Evolutionary conservation across 345 rosid genomes (phyloP), one percentile per base, ranked within the genome.

Genomic region (Brassica juncea): DNA sequence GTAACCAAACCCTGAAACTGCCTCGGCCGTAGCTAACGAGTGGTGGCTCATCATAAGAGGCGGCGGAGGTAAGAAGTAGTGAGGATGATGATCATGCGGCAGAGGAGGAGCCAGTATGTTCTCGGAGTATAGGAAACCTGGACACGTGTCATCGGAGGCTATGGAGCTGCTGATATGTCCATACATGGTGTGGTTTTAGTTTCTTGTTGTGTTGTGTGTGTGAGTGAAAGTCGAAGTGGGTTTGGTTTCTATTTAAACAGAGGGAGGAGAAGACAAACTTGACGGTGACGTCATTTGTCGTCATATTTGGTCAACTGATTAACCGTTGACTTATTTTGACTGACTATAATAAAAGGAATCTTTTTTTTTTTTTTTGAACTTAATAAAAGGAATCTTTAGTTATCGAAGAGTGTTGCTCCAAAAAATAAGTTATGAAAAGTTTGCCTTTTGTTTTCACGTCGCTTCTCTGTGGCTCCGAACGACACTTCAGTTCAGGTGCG

Each of bases 241-340:
- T 81, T 71, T 66, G 77, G 77, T 63, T 80, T 66, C 69, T 72
- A 82, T 82, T 87, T 84, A 82, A 80, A 73, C 68, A 68, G 79
- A 39, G 68, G 73, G 47, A 14, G 8, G 23, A 35, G 42, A 31
- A 16, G 52, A 23, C 27, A 49, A n/a, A 19, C 19, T 37, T 67
- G 76, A 69, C 16, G 78, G 27, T 84, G 89, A 86, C 85, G 89
- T 84, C 84, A 81, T 21, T 0, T 16, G 31, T 85, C 84, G 81
- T 77, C 79, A 80, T 52, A n/a, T 0, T 34, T 0, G 5, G 9
- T 71, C 8, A 71, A 81, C 65, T 52, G 11, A 4, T 10, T 44
- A 60, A 63, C 73, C 82, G 93, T 88, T 89, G 93, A 89, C 91
- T 79, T 76, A n/a, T 21, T 12, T 34, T 65, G 23, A 55, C 61